Base-by-base conservation (phyloP, 2,329 filamentous ascomycete genomes). In the Botrytis pseudocinerea region DNA sequence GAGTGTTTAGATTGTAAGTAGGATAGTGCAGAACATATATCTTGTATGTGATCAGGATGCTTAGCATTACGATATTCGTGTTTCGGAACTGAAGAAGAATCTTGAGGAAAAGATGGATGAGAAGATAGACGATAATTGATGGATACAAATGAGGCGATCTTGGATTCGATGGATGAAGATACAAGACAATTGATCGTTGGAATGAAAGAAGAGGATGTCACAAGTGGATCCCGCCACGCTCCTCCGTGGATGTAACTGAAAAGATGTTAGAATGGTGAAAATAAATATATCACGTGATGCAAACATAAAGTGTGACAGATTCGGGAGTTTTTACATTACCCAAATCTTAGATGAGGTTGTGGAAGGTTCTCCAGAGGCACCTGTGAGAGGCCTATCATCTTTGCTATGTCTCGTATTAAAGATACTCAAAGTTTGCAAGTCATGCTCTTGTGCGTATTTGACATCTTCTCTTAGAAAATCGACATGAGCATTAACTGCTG, bases 91-190 rank as follows among this genome's bases (percentile, higher is more conserved):
- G 74, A 74, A 61, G 77, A 75, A 69, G 78, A 72, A 51, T 75
- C 70, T 65, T 85, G 80, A 3, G 86, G 84, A 80, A 4, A 82
- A 83, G n/a, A 87, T 0, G 87, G 86, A 74, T 86, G 83, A 4
- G 87, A 84, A 12, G 87, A 89, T 62, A 92, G 87, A 57, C 89
- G 86, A 84, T 92, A 92, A 81, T 90, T 88, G 73, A 92, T 80
- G 64, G 89, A 90, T 57, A 89, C 87, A 78, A 92, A 88, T 72
- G 87, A 91, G n/a, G 87, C 87, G 73, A 93, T 83, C 61, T 70
- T 71, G 42, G 51, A 40, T 66, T n/a, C 60, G 28, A 70, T 10
- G 25, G 71, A 54, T n/a, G 76, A 75, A 7, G 65, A 38, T 63
- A 85, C 78, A 73, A 89, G 80, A 51, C 81, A 78, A 73, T 82